A percentile compares a stretch with the other conserved stretches of the same genome.
Evolutionary conservation across 306 rosid genomes (phyloP).

Genomic region (Begonia peltatifolia): DNA sequence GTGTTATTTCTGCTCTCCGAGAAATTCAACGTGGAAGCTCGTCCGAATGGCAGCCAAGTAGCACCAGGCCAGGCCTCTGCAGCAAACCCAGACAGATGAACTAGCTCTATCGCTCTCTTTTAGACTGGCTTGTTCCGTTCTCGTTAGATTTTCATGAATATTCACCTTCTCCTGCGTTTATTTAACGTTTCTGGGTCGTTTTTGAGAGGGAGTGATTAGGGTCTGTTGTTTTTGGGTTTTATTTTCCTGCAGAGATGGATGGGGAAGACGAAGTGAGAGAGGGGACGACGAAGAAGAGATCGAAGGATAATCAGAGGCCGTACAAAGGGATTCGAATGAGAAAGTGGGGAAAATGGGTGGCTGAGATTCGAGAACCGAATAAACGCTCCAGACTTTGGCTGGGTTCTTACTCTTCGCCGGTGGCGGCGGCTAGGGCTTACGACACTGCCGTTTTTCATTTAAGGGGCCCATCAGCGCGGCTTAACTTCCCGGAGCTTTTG

Average conservation of each 20-base stretch:
- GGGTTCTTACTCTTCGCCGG: constrained; percentile 84
- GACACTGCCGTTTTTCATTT: constrained; percentile 88
- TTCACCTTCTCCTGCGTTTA: constrained; percentile 10
- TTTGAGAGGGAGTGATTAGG: constrained; percentile 4
- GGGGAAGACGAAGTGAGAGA: constrained; percentile 21
- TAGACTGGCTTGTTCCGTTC: constrained; percentile 9
- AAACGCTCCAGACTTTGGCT: constrained; percentile 97
- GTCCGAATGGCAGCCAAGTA: constrained; percentile 54
- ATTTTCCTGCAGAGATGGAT: constrained; percentile 3
- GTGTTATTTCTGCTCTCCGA: background rate
- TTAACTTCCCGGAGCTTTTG: constrained; percentile 68
- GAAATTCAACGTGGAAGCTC: constrained; percentile 51
- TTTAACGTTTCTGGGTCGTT: background rate
- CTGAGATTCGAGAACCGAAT: constrained; percentile 94
- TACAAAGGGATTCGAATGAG: constrained; percentile 99
- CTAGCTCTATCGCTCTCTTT: background rate
- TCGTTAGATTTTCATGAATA: constrained; percentile 15
- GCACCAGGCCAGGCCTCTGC: constrained; percentile 10
- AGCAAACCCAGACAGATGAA: background rate
- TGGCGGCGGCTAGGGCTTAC: constrained; percentile 94
- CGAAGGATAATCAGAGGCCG: constrained; percentile 38
- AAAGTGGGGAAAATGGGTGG: constrained; percentile 99
- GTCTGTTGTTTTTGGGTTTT: constrained; percentile 6
- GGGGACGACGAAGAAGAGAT: constrained; percentile 20
- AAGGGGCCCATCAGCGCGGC: constrained; percentile 82